Percentiles rank a stretch among this genome's conserved stretches.
Conservation (phyloP, 2,329 filamentous ascomycete species). For the Trichoderma aggressivum region DNA sequence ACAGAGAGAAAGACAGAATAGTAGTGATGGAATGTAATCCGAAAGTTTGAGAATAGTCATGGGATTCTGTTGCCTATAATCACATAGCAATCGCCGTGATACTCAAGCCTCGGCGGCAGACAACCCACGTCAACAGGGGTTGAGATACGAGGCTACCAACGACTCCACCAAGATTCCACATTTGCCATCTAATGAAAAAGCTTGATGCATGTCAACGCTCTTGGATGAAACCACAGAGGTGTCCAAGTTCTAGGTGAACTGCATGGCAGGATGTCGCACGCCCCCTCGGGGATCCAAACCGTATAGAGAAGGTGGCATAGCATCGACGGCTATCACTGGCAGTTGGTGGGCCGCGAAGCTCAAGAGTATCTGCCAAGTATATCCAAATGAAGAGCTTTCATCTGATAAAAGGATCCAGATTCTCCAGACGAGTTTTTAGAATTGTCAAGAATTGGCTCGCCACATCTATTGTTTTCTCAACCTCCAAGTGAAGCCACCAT, state of each 20-base stretch:
- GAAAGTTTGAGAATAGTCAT: background rate
- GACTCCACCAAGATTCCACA: background rate
- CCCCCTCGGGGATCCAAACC: slow-evolving; percentile 2
- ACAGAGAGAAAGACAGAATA: background rate
- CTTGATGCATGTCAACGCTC: background rate
- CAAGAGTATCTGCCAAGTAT: background rate
- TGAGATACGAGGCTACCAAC: background rate
- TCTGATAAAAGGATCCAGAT: background rate
- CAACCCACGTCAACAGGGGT: background rate
- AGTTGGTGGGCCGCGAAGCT: background rate
- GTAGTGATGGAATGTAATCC: background rate
- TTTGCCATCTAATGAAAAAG: background rate
- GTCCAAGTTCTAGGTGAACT: background rate
- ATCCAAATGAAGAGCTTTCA: background rate
- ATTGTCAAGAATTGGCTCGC: background rate
- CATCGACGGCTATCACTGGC: background rate
- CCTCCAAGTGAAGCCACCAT: background rate
- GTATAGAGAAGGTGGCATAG: slow-evolving; percentile 16
- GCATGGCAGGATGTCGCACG: background rate
- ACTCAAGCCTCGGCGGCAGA: background rate
- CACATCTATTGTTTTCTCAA: background rate
- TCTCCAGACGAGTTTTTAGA: background rate
- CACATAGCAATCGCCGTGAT: background rate
- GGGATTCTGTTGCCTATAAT: background rate
- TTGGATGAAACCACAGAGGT: background rate